phyloP scores from a whole-genome alignment of 768 basidiomycete species.

The Xerocomus spinulosus region DNA sequence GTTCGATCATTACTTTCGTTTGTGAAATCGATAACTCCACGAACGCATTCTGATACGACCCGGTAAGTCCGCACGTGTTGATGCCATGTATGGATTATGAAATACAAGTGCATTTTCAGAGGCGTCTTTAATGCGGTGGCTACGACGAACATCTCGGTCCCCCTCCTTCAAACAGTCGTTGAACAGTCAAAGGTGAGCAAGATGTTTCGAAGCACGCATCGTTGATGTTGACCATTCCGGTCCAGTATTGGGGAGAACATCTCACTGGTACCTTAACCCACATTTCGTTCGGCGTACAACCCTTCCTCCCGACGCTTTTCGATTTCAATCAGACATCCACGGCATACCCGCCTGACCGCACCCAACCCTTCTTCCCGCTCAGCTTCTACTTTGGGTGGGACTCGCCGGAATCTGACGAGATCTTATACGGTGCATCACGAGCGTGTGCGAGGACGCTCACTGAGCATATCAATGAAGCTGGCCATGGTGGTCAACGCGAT shows the following conservation, averaged over 20 bases:
- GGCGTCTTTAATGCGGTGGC: conserved; percentile 7
- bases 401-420: background rate
- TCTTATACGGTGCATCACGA: conserved; percentile 34
- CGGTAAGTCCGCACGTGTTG: background rate
- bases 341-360: conserved; percentile 45
- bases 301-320: conserved; percentile 44
- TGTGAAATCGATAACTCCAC: background rate
- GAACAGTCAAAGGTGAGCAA: conserved; percentile 15
- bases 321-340: conserved; percentile 33
- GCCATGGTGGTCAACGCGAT: conserved; percentile 36
- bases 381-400: conserved; percentile 38
- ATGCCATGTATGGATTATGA: background rate
- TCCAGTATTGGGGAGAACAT: conserved; percentile 8
- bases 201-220: background rate
- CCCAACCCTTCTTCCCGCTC: conserved; percentile 35
- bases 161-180: conserved; percentile 14
- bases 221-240: background rate
- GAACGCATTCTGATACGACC: background rate
- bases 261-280: background rate
- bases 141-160: conserved; percentile 2
- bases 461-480: conserved; percentile 22
- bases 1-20: conserved; percentile 18
- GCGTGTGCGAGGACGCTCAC: conserved; percentile 37
- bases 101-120: background rate
- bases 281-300: conserved; percentile 29